Percentiles rank a stretch among this genome's conserved stretches.
These are phyloP conservation scores for Ceratobasidium papillatum DNA, from an alignment of 1,284 basidiomycete genomes.

Conservation along the genomic window DNA sequence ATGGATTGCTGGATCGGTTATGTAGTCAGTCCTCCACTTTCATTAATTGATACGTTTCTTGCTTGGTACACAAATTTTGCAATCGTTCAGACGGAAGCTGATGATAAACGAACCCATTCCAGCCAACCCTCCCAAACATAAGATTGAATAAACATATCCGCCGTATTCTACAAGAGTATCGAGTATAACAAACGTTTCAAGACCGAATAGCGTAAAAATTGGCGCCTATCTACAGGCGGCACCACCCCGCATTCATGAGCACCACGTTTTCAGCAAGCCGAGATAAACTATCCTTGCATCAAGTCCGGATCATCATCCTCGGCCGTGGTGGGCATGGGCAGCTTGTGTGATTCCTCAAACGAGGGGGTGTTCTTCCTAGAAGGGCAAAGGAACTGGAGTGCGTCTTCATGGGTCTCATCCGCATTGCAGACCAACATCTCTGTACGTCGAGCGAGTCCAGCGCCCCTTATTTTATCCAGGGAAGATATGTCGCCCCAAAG, in stretches of 20 bases:
- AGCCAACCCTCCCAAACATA: too few relatives aligned
- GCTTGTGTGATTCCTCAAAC: neutral
- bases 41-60: neutral
- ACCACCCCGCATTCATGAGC: neutral
- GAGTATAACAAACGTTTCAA: neutral
- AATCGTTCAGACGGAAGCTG: too few relatives aligned
- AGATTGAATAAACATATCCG: too few relatives aligned
- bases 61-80: neutral
- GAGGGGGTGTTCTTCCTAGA: too few relatives aligned
- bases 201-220: neutral
- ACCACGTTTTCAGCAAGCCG: neutral
- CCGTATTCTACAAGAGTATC: too few relatives aligned
- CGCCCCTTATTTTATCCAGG: conserved; percentile 49
- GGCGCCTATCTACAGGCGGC: neutral
- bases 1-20: neutral
- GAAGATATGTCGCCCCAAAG: conserved; percentile 67
- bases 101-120: too few relatives aligned
- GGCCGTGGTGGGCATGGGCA: neutral
- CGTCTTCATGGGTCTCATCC: neutral
- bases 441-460: neutral
- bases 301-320: conserved; percentile 20
- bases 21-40: conserved; percentile 29
- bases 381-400: conserved; percentile 18
- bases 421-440: conserved; percentile 4
- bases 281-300: conserved; percentile 12